phyloP scores from a whole-genome alignment of 208 protist genomes.

The Wallacemonas sp. region DNA sequence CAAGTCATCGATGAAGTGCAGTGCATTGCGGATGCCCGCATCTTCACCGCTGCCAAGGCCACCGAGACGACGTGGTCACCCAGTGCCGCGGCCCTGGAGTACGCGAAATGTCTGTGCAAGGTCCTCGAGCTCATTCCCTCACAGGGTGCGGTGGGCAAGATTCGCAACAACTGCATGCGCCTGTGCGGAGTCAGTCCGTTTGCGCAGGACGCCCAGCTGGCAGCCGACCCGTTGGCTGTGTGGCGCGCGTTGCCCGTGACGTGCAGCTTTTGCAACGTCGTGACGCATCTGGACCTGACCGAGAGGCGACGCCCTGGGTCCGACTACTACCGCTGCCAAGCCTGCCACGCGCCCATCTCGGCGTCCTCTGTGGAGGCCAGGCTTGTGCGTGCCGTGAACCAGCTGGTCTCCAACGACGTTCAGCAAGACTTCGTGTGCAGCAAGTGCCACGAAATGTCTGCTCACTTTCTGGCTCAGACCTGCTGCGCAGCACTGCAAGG shows the following conservation, averaged over 20 bases:
- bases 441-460: constrained; percentile 73
- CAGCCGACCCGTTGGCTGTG: constrained; percentile 29
- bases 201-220: constrained; percentile 53
- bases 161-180: constrained; percentile 88
- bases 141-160: constrained; percentile 57
- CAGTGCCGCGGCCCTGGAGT: constrained; percentile 71
- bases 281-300: constrained; percentile 55
- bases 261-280: constrained; percentile 82
- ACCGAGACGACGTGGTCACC: constrained; percentile 17
- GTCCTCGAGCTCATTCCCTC: constrained; percentile 73
- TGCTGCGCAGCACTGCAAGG: constrained; percentile 80
- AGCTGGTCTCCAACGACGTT: constrained; percentile 40
- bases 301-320: constrained; percentile 17
- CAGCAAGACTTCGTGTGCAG: constrained; percentile 89
- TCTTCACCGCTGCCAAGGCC: constrained; percentile 18
- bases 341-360: constrained; percentile 69
- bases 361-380: constrained; percentile 57
- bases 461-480: constrained; percentile 18
- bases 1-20: constrained; percentile 85
- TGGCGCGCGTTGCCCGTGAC: constrained; percentile 39
- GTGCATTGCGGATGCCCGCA: constrained; percentile 44
- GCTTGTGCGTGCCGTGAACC: constrained; percentile 78
- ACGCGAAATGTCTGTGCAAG: constrained; percentile 71
- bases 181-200: constrained; percentile 88
- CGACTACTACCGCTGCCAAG: constrained; percentile 48